Conservation (phyloP, 2,329 filamentous ascomycete genomes). For the Lanzia echinophila region DNA sequence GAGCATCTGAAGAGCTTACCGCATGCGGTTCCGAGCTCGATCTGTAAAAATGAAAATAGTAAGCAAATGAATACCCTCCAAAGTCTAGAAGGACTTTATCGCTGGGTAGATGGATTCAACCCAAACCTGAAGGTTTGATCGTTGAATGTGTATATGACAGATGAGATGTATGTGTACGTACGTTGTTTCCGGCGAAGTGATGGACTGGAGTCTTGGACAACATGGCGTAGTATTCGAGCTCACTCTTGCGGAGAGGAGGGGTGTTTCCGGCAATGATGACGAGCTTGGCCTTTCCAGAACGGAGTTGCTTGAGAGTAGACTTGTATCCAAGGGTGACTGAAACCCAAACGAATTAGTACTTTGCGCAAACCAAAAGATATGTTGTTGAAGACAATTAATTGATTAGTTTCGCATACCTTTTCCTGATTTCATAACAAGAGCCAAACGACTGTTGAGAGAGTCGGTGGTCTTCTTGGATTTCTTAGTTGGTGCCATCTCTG, state of each 20-base stretch:
- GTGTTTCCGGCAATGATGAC: constrained; percentile 96
- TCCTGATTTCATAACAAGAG: constrained; percentile 58
- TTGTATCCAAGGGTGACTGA: constrained; percentile 85
- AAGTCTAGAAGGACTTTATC: constrained; percentile 85
- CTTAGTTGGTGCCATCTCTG: constrained; percentile 47
- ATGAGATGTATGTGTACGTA: constrained; percentile 52
- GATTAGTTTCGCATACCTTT: constrained; percentile 39
- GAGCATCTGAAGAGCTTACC: constrained; percentile 99
- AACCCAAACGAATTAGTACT: constrained; percentile 5
- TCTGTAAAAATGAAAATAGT: constrained; percentile 62
- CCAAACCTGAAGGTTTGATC: constrained; percentile 22
- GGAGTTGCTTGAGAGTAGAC: constrained; percentile 81
- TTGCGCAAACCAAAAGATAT: background rate
- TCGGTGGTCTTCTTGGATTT: constrained; percentile 83
- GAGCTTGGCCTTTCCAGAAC: constrained; percentile 96
- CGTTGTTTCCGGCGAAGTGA: constrained; percentile 98
- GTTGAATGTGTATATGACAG: constrained; percentile 11
- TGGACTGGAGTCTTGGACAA: constrained; percentile 90
- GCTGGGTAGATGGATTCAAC: constrained; percentile 62
- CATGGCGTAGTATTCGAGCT: constrained; percentile 95
- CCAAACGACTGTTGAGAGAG: constrained; percentile 59
- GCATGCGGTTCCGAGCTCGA: constrained; percentile 95
- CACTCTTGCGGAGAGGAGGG: constrained; percentile 93
- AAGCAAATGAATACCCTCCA: constrained; percentile 62
- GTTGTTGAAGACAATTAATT: background rate